A percentile compares a stretch with the other conserved stretches of the same genome.
Conservation (phyloP, 495 filamentous ascomycete species). For the Penicillium diatomitis region DNA sequence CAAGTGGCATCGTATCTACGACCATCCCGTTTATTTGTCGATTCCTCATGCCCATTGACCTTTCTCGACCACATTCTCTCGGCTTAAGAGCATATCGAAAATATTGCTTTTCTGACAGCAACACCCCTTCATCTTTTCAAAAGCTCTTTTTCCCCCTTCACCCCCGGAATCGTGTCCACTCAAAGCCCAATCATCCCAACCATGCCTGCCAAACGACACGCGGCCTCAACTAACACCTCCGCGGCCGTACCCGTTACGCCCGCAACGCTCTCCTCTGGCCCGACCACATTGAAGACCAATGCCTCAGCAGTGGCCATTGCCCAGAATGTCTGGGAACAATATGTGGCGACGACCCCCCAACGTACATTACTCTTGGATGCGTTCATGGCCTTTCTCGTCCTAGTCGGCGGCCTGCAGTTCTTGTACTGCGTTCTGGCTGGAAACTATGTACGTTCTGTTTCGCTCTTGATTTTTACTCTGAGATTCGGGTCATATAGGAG, state of each 20-base stretch:
- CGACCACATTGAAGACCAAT: slow-evolving; percentile 30
- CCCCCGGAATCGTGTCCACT: slow-evolving; percentile 3
- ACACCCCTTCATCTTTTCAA: background rate
- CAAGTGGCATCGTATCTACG: too few relatives aligned
- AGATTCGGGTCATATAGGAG: too few relatives aligned
- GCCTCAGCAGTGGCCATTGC: slow-evolving; percentile 45
- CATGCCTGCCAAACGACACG: slow-evolving; percentile 45
- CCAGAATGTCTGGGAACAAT: slow-evolving; percentile 58
- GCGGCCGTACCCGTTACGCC: slow-evolving; percentile 22
- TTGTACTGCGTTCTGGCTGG: slow-evolving; percentile 85
- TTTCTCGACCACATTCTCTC: too few relatives aligned
- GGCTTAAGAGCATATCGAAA: too few relatives aligned
- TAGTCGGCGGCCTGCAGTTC: slow-evolving; percentile 84
- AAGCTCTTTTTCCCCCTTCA: background rate
- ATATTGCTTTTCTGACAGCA: too few relatives aligned
- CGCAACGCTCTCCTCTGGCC: slow-evolving; percentile 37
- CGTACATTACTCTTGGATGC: slow-evolving; percentile 85
- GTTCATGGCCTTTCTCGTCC: slow-evolving; percentile 85
- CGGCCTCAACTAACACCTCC: slow-evolving; percentile 25
- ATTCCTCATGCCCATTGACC: too few relatives aligned
- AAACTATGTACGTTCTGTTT: slow-evolving; percentile 66
- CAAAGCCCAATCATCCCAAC: slow-evolving; percentile 2
- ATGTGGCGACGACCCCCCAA: slow-evolving; percentile 71
- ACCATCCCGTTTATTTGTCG: too few relatives aligned
- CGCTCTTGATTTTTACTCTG: too few relatives aligned